Percentiles rank a stretch among this genome's conserved stretches.
Evolutionary conservation across 2,329 filamentous ascomycete genomes (phyloP).

Genomic region (Pleomassaria siparia): DNA sequence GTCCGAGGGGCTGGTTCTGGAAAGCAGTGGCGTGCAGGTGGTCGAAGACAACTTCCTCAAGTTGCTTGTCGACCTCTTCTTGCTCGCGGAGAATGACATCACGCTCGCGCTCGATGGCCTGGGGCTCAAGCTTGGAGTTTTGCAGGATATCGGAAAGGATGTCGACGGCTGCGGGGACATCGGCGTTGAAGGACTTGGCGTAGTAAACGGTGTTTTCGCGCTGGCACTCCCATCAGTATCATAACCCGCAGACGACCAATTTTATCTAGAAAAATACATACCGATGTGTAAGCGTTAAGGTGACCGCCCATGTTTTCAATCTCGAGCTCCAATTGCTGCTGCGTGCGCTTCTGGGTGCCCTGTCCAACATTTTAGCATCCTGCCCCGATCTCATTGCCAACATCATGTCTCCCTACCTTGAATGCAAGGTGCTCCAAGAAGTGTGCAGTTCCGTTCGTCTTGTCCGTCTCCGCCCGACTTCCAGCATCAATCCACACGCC

Average conservation of each 20-base stretch:
- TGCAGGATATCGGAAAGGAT: slow-evolving; percentile 99
- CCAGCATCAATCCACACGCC: slow-evolving; percentile 99
- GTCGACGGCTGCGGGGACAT: slow-evolving; percentile 94
- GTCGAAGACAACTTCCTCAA: slow-evolving; percentile 99
- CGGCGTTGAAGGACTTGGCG: slow-evolving; percentile 97
- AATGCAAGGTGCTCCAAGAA: slow-evolving; percentile 99
- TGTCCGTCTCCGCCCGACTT: slow-evolving; percentile 95
- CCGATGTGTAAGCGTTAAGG: slow-evolving; percentile 98
- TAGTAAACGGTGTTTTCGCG: slow-evolving; percentile 99
- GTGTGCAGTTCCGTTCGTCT: slow-evolving; percentile 98
- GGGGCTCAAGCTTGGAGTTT: slow-evolving; percentile 95
- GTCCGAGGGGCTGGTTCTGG: slow-evolving; percentile 93
- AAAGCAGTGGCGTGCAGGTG: slow-evolving; percentile 98
- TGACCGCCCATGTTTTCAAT: slow-evolving; percentile 99
- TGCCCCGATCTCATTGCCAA: slow-evolving; percentile 9
- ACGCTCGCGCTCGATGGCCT: slow-evolving; percentile 93
- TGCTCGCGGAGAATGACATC: slow-evolving; percentile 98
- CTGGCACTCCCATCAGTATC: slow-evolving; percentile 51
- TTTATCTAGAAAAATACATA: no score
- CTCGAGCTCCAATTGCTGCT: slow-evolving; percentile 97
- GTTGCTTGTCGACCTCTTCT: slow-evolving; percentile 99
- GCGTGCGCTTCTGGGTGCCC: slow-evolving; percentile 92
- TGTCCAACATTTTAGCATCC: slow-evolving; percentile 43
- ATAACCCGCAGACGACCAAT: slow-evolving; percentile 15
- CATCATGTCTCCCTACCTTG: slow-evolving; percentile 66